phyloP scores from a whole-genome alignment of 2,329 filamentous ascomycete genomes.

The Aspergillus costaricaensis region DNA sequence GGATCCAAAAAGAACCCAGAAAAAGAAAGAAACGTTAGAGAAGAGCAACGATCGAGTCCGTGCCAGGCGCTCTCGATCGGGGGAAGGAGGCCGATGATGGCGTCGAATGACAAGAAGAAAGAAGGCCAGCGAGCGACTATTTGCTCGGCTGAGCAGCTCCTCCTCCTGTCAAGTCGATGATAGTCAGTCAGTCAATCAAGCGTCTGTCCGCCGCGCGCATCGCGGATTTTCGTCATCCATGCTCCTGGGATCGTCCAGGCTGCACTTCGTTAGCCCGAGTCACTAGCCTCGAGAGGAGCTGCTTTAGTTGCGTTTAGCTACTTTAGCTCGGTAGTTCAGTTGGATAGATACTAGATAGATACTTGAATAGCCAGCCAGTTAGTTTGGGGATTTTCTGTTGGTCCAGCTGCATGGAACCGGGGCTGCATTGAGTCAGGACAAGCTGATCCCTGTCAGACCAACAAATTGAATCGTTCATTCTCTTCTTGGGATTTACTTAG shows the following conservation, averaged over 20 bases:
- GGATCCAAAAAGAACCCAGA: not conserved
- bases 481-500: too few species aligned
- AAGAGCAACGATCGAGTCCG: slow-evolving; percentile 19
- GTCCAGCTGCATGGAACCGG: too few species aligned
- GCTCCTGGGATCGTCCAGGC: not conserved
- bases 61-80: slow-evolving; percentile 22
- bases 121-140: slow-evolving; percentile 6
- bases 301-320: not conserved
- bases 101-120: too few species aligned
- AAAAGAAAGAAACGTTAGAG: slow-evolving; percentile 15
- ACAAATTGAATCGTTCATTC: not conserved
- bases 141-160: slow-evolving; percentile 6
- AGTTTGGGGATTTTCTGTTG: too few species aligned
- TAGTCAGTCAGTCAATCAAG: too few species aligned
- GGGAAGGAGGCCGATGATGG: not conserved
- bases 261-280: too few species aligned
- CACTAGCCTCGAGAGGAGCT: too few species aligned
- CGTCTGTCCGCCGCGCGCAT: not conserved
- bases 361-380: too few species aligned
- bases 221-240: slow-evolving; percentile 14
- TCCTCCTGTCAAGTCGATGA: slow-evolving; percentile 2
- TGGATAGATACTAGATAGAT: too few species aligned
- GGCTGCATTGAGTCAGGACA: too few species aligned
- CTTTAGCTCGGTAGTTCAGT: too few species aligned
- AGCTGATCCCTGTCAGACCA: too few species aligned